A percentile compares a stretch with the other conserved stretches of the same genome.
Evolutionary conservation across 441 rosid genomes (phyloP).

Genomic region (Populus hybrid): DNA sequence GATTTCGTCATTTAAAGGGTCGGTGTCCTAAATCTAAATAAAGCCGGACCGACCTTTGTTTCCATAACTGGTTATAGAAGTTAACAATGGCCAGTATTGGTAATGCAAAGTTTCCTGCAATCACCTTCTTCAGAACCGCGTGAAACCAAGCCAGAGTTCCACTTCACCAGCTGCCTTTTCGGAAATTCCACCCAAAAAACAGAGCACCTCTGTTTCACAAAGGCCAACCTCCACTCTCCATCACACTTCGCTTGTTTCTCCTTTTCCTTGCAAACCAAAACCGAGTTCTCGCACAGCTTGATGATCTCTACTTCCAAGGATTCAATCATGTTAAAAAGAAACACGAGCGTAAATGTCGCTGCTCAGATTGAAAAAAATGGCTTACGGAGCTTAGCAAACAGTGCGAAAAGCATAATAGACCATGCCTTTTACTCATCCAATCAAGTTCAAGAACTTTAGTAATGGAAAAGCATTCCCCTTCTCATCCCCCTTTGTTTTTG

Average conservation of each 20-base stretch:
- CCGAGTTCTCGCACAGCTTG: slow-evolving; percentile 40
- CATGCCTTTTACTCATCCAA: slow-evolving; percentile 71
- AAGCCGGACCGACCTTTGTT: too few relatives aligned
- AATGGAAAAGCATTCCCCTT: slow-evolving; percentile 48
- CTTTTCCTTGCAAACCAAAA: slow-evolving; percentile 31
- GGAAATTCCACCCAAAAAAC: slow-evolving; percentile 2
- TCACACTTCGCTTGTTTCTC: slow-evolving; percentile 26
- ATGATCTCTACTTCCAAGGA: slow-evolving; percentile 51
- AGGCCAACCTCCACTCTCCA: slow-evolving; percentile 4
- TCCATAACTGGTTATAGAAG: too few relatives aligned
- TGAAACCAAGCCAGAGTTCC: too few relatives aligned
- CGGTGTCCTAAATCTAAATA: too few relatives aligned
- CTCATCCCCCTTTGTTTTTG: slow-evolving; percentile 74
- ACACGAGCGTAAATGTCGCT: slow-evolving; percentile 44
- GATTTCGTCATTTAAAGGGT: too few relatives aligned
- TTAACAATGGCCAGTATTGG: too few relatives aligned
- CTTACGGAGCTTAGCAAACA: slow-evolving; percentile 50
- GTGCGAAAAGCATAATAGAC: slow-evolving; percentile 43
- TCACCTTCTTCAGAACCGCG: too few relatives aligned
- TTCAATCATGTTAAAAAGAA: slow-evolving; percentile 37
- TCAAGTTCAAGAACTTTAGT: slow-evolving; percentile 44
- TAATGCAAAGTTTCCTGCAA: too few relatives aligned
- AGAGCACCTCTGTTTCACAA: slow-evolving; percentile 22
- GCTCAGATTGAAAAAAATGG: slow-evolving; percentile 56
- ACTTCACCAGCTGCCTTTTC: too few relatives aligned